These are phyloP conservation scores for Echium plantagineum DNA, from an alignment of 257 asterid genomes.

Conservation along the genomic window DNA sequence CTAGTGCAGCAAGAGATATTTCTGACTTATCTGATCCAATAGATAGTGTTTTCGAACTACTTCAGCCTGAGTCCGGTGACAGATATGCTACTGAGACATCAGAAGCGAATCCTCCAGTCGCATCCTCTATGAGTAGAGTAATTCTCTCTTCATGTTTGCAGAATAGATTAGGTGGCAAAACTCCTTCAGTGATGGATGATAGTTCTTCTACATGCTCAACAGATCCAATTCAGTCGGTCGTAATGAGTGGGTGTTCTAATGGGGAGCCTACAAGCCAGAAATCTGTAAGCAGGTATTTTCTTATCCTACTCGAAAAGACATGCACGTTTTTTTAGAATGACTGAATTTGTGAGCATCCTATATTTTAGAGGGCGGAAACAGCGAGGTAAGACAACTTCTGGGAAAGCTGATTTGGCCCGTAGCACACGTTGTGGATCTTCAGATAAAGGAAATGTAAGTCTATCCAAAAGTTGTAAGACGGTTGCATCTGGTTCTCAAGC, in stretches of 20 bases:
- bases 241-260: constrained; percentile 27
- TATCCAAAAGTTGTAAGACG: constrained; percentile 20
- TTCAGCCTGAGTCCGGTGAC: constrained; percentile 50
- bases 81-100: constrained; percentile 39
- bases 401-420: constrained; percentile 31
- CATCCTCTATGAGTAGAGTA: constrained; percentile 32
- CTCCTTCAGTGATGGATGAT: constrained; percentile 55
- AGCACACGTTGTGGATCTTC: constrained; percentile 32
- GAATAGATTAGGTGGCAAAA: constrained; percentile 45
- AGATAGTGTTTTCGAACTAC: constrained; percentile 42
- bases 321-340: not conserved
- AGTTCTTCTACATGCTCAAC: constrained; percentile 91
- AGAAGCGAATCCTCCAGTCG: constrained; percentile 50
- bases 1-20: constrained; percentile 49
- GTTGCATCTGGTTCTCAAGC: constrained; percentile 28
- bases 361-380: constrained; percentile 41
- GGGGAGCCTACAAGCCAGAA: constrained; percentile 38
- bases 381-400: constrained; percentile 33
- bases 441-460: constrained; percentile 25
- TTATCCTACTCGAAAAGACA: not conserved
- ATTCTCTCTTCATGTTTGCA: constrained; percentile 39
- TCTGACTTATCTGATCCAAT: constrained; percentile 78
- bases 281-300: constrained; percentile 46
- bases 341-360: not conserved
- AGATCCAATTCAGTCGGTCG: constrained; percentile 64